These are phyloP conservation scores for Lactarius evosmus DNA, from an alignment of 768 basidiomycete genomes.

Conservation along the genomic window DNA sequence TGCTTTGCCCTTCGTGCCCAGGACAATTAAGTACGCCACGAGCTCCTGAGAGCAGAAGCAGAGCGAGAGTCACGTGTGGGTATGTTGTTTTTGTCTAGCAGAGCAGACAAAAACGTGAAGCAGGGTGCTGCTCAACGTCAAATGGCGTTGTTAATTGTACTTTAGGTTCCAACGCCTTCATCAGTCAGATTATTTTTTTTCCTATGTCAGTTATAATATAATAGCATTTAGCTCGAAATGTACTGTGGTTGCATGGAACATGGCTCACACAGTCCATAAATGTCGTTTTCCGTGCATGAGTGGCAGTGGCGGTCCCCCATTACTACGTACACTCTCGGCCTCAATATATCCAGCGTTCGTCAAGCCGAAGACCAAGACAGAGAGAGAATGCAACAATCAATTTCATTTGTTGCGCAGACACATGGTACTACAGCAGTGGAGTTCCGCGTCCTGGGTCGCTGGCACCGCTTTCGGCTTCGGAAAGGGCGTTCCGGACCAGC, in stretches of 20 bases:
- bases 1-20: neutral
- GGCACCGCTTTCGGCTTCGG: neutral
- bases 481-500: slow-evolving; percentile 2
- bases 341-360: neutral
- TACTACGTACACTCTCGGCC: neutral
- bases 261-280: neutral
- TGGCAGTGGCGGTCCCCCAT: neutral
- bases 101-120: neutral
- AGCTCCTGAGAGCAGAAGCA: neutral
- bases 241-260: neutral
- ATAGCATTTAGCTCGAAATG: neutral
- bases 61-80: neutral
- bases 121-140: neutral
- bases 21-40: neutral
- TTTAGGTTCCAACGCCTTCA: neutral
- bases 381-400: neutral
- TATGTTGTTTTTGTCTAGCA: neutral
- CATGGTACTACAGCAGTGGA: neutral
- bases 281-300: slow-evolving; percentile 17
- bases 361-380: slow-evolving; percentile 1
- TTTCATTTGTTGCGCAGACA: neutral
- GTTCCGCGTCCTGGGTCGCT: neutral
- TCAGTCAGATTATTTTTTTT: neutral
- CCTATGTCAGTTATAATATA: neutral
- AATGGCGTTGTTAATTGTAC: neutral